Evolutionary conservation across 2,329 filamentous ascomycete genomes (phyloP).

Genomic region (Xylariaceae sp.): DNA sequence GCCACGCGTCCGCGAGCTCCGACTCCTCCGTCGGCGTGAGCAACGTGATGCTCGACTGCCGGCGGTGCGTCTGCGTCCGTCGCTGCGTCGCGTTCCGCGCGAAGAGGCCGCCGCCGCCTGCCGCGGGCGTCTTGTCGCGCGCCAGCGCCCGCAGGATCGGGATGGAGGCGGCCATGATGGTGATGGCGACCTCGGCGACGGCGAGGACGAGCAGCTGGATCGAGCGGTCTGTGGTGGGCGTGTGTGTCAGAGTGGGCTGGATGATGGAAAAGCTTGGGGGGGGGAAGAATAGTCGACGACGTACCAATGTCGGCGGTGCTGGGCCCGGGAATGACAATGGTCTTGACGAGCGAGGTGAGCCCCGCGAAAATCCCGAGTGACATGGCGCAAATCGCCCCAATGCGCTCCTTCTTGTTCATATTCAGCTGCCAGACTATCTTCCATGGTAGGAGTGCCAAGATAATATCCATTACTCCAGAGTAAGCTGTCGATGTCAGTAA

Average conservation of each 20-base stretch:
- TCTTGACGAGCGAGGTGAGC: not conserved
- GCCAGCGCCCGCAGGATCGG: constrained; percentile 24
- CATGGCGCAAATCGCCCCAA: constrained; percentile 38
- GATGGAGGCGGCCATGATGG: constrained; percentile 28
- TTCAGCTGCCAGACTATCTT: constrained; percentile 35
- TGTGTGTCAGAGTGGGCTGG: not conserved
- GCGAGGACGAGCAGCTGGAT: constrained; percentile 13
- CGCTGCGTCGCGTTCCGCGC: constrained; percentile 8
- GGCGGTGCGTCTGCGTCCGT: constrained; percentile 7
- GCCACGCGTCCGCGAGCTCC: not conserved
- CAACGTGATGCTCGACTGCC: not conserved
- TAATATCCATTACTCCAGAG: constrained; percentile 32
- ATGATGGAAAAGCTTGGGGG: not conserved
- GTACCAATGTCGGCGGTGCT: not conserved
- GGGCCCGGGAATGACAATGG: not conserved
- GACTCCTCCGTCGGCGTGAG: not conserved
- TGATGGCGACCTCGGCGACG: constrained; percentile 23
- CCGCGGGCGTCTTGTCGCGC: constrained; percentile 6
- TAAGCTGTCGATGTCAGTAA: not conserved
- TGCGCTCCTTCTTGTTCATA: constrained; percentile 36
- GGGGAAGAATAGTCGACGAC: not conserved
- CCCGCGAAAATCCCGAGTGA: constrained; percentile 38
- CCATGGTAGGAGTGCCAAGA: constrained; percentile 37
- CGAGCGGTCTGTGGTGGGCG: not conserved
- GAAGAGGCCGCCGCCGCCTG: constrained; percentile 5